Conservation (phyloP, 116 monocot species). For the Trichopus zeylanicus region DNA sequence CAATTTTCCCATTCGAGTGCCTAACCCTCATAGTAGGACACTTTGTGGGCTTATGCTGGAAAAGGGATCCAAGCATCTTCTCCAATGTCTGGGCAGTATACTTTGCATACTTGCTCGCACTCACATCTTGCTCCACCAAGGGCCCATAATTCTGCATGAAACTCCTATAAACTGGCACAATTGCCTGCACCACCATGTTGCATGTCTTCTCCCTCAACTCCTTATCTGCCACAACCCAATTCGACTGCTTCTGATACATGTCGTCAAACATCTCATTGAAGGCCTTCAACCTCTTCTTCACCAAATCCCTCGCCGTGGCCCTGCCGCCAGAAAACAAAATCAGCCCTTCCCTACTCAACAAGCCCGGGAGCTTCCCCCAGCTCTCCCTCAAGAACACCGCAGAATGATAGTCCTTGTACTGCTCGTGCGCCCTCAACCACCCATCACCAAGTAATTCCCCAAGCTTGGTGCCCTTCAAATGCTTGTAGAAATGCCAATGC, state of each 20-base stretch:
- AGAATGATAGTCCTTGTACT: conserved; percentile 66
- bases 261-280: conserved; percentile 80
- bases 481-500: conserved; percentile 82
- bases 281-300: conserved; percentile 69
- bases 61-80: conserved; percentile 66
- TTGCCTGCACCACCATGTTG: conserved; percentile 42
- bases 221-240: conserved; percentile 71
- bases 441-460: conserved; percentile 67
- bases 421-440: conserved; percentile 74
- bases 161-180: conserved; percentile 78
- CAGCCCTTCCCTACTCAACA: conserved; percentile 74
- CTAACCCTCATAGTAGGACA: conserved; percentile 43
- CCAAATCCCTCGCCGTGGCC: conserved; percentile 80
- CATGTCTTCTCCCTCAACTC: conserved; percentile 76
- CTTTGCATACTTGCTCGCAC: conserved; percentile 81
- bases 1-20: conserved; percentile 52
- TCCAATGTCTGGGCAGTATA: conserved; percentile 66
- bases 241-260: conserved; percentile 69
- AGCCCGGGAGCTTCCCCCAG: conserved; percentile 66
- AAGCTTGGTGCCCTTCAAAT: conserved; percentile 66
- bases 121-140: conserved; percentile 86
- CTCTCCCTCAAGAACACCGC: conserved; percentile 58
- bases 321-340: conserved; percentile 81
- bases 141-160: conserved; percentile 97
- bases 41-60: conserved; percentile 47